phyloP scores from a whole-genome alignment of 805 yeast genomes.

The Zygosaccharomyces bisporus region DNA sequence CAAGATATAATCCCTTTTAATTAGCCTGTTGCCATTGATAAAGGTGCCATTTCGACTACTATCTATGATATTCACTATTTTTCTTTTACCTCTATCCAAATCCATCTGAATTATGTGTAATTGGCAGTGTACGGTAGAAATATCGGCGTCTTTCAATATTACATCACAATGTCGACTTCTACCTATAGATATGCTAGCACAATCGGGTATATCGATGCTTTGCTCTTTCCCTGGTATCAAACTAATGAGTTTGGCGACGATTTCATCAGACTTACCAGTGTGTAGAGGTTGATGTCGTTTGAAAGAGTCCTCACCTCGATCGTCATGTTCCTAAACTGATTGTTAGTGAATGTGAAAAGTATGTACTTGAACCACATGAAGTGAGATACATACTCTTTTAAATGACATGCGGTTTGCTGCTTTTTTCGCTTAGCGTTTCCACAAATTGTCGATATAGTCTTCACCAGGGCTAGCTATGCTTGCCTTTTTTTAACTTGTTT shows the following conservation, averaged over 20 bases:
- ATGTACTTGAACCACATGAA: background rate
- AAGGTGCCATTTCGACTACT: constrained; percentile 60
- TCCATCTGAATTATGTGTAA: constrained; percentile 42
- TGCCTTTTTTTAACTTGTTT: background rate
- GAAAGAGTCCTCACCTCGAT: constrained; percentile 9
- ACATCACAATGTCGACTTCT: constrained; percentile 60
- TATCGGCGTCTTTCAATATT: constrained; percentile 50
- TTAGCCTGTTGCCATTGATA: constrained; percentile 53
- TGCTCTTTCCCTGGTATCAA: constrained; percentile 36
- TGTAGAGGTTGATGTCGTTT: constrained; percentile 21
- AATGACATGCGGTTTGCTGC: background rate
- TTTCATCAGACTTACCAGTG: constrained; percentile 3
- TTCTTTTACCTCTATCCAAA: constrained; percentile 34
- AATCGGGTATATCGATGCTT: constrained; percentile 31
- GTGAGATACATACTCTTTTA: constrained; percentile 14
- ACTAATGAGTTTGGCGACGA: constrained; percentile 27
- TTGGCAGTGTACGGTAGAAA: constrained; percentile 63
- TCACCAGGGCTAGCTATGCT: background rate
- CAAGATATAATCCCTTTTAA: constrained; percentile 46
- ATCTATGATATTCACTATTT: constrained; percentile 50
- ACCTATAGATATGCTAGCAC: constrained; percentile 42
- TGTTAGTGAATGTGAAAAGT: constrained; percentile 10
- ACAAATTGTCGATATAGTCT: no score
- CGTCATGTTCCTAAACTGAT: constrained; percentile 9
- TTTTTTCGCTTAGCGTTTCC: background rate